Conservation (phyloP, 306 rosid genomes). For the Quillaja saponaria region DNA sequence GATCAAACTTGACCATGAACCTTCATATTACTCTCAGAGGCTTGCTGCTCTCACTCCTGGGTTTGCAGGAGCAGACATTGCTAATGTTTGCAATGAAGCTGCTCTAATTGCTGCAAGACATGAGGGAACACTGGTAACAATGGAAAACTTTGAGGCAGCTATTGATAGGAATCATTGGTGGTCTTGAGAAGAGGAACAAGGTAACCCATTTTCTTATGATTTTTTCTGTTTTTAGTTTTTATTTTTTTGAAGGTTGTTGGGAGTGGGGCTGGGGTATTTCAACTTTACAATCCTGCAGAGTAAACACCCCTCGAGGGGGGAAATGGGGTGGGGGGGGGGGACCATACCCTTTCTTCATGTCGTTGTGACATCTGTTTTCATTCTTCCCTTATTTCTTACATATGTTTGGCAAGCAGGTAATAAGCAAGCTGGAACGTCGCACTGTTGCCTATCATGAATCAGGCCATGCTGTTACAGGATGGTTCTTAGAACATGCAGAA, state of each 20-base stretch:
- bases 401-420: slow-evolving; percentile 55
- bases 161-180: slow-evolving; percentile 95
- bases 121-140: slow-evolving; percentile 58
- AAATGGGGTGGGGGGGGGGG: too few relatives aligned
- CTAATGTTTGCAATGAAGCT: slow-evolving; percentile 96
- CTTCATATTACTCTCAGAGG: slow-evolving; percentile 83
- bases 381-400: not conserved
- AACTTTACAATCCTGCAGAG: too few relatives aligned
- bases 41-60: slow-evolving; percentile 99
- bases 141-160: slow-evolving; percentile 86
- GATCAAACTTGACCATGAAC: slow-evolving; percentile 83
- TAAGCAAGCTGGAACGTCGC: slow-evolving; percentile 85
- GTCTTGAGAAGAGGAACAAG: slow-evolving; percentile 97
- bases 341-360: too few relatives aligned
- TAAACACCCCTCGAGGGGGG: too few relatives aligned
- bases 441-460: slow-evolving; percentile 97
- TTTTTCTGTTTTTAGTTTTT: not conserved
- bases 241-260: slow-evolving; percentile 1
- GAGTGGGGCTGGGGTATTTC: not conserved
- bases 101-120: slow-evolving; percentile 91
- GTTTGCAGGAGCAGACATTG: slow-evolving; percentile 99
- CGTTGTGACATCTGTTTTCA: too few relatives aligned
- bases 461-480: slow-evolving; percentile 93
- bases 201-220: slow-evolving; percentile 33
- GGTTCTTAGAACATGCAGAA: slow-evolving; percentile 91